phyloP scores from a whole-genome alignment of 495 filamentous ascomycete genomes.

The Stereocaulon alpinum region DNA sequence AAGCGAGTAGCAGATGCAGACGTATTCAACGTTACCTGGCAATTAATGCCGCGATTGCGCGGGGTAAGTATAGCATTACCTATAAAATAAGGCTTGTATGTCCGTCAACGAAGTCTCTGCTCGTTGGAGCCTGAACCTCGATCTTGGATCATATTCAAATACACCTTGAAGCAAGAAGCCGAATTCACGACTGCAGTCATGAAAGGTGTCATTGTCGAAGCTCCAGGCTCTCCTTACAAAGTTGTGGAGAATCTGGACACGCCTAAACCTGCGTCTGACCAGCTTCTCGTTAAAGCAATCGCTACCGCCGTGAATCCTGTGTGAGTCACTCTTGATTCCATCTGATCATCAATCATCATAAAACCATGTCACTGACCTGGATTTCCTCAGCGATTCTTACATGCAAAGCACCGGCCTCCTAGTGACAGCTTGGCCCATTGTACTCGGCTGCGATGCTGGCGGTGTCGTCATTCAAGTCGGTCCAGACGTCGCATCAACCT shows the following conservation, averaged over 20 bases:
- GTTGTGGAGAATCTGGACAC: conserved; percentile 21
- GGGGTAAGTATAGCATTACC: too few relatives aligned
- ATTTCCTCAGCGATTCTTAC: conserved; percentile 18
- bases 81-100: too few relatives aligned
- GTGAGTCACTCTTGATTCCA: conserved; percentile 5
- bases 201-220: conserved; percentile 26
- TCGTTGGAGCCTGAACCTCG: too few relatives aligned
- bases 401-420: conserved; percentile 22
- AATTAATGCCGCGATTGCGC: too few relatives aligned
- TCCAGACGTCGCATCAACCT: conserved; percentile 20
- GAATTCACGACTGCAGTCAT: conserved; percentile 8
- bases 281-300: conserved; percentile 28
- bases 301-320: conserved; percentile 28
- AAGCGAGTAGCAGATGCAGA: too few relatives aligned
- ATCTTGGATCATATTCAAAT: too few relatives aligned
- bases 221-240: conserved; percentile 14
- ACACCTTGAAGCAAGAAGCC: too few relatives aligned
- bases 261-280: conserved; percentile 21
- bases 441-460: conserved; percentile 27
- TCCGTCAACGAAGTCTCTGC: too few relatives aligned
- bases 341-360: too few relatives aligned
- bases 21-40: too few relatives aligned
- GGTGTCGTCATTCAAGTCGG: conserved; percentile 26
- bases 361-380: too few relatives aligned
- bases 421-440: conserved; percentile 23